Base-by-base conservation (phyloP, 306 rosid species). In the Fragaria nilgerrensis region DNA sequence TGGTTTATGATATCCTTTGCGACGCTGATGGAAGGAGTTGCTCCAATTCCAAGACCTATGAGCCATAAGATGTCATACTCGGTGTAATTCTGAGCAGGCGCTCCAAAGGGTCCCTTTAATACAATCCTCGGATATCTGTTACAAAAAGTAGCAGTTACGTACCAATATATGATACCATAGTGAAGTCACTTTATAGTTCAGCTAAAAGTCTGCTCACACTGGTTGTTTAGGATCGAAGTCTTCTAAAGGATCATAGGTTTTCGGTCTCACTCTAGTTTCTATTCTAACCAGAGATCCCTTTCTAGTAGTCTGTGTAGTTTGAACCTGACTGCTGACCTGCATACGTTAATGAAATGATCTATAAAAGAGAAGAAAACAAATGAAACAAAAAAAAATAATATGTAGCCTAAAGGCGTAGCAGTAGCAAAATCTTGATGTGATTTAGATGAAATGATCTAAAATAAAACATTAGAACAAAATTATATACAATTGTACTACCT, bases 21-120 rank as follows among this genome's bases (percentile, higher is more conserved):
- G 79, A 94, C 90, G 84, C 98, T 94, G 82, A 94, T 84, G 93
- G 92, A 89, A 41, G 98, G 98, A 16, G 98, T 94, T 29, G 98
- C 98, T 9, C 98, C 97, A 13, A 92, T 94, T 64, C 98, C 98
- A 12, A 92, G 90, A 41, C 98, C 98, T 43, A 94, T 68, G 45
- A 92, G 97, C 82, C 92, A 79, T 73, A 94, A 94, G 73, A 89
- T 91, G 82, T 94, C 97, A 77, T 80, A 94, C 81, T 90, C 84
- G 47, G 78, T 85, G 80, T 90, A 94, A 67, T 78, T 83, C 75
- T 94, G 98, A 70, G 98, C 94, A 20, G 98, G 98, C 70, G 98
- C 97, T 81, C 98, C 97, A 63, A 85, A 94, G 16, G 98, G 96
- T 77, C 98, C 98, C 82, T 94, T 92, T 72, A 94, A 79, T 36